These are phyloP conservation scores for Xerocomus potaroensis DNA, from an alignment of 768 basidiomycete genomes.

Conservation along the genomic window DNA sequence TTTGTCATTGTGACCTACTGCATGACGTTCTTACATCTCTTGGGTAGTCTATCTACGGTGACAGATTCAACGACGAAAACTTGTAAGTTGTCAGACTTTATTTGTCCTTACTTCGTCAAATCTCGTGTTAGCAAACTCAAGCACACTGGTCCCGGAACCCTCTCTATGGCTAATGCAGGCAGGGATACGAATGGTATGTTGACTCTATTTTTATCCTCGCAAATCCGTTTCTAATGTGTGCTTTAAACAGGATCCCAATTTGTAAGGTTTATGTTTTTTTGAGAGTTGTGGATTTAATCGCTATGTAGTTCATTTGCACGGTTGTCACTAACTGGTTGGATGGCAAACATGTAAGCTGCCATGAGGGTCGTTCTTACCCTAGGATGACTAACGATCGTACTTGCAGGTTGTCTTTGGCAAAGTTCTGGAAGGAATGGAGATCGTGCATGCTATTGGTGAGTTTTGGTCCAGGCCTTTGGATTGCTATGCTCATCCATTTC, in stretches of 20 bases:
- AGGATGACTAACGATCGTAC: slow-evolving; percentile 7
- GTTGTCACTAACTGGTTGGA: slow-evolving; percentile 86
- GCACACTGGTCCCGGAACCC: slow-evolving; percentile 81
- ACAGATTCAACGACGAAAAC: slow-evolving; percentile 92
- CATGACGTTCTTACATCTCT: slow-evolving; percentile 2
- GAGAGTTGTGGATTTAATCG: background rate
- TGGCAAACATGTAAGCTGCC: slow-evolving; percentile 74
- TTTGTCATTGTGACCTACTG: slow-evolving; percentile 24
- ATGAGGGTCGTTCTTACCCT: background rate
- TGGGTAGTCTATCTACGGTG: slow-evolving; percentile 80
- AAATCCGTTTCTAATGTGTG: background rate
- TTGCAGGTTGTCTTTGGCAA: slow-evolving; percentile 86
- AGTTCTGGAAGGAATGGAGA: slow-evolving; percentile 89
- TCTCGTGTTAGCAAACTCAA: slow-evolving; percentile 73
- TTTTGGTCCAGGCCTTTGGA: slow-evolving; percentile 2
- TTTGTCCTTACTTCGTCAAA: background rate
- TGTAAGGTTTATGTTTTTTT: slow-evolving; percentile 40
- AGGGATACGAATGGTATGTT: slow-evolving; percentile 84
- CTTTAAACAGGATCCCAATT: slow-evolving; percentile 72
- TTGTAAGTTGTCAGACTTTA: slow-evolving; percentile 51
- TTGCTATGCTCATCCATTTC: slow-evolving; percentile 7
- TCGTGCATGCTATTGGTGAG: slow-evolving; percentile 72
- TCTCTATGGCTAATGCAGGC: slow-evolving; percentile 94
- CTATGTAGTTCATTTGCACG: slow-evolving; percentile 83
- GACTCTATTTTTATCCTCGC: background rate